Conservation (phyloP, 2,329 filamentous ascomycete species). For the Falciphora oryzae region DNA sequence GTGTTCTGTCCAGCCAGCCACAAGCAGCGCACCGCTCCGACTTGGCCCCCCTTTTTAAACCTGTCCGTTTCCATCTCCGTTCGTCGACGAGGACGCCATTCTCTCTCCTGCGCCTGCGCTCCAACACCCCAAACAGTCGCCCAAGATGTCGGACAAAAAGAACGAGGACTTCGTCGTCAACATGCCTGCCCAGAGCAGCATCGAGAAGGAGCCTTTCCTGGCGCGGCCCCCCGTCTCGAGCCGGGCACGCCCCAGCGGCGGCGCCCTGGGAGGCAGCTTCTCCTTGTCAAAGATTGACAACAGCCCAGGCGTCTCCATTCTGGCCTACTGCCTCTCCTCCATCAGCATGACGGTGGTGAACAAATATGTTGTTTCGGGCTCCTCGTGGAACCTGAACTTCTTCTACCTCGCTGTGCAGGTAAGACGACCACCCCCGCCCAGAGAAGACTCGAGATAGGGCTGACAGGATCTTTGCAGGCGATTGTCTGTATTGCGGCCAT, state of each 20-base stretch:
- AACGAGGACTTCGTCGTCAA: constrained; percentile 74
- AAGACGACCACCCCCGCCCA: constrained; percentile 29
- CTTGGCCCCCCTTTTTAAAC: constrained; percentile 14
- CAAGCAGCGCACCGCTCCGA: background rate
- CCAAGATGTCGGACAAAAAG: constrained; percentile 79
- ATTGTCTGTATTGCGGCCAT: constrained; percentile 86
- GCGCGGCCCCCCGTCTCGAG: constrained; percentile 31
- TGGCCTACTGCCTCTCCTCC: constrained; percentile 91
- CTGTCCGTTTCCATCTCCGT: background rate
- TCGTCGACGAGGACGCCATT: background rate
- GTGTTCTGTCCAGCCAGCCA: background rate
- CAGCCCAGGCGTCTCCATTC: constrained; percentile 72
- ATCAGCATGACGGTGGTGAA: constrained; percentile 99
- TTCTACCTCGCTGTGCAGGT: constrained; percentile 92
- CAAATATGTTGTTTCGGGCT: constrained; percentile 93
- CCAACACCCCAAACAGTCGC: constrained; percentile 6
- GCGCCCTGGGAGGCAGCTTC: constrained; percentile 13
- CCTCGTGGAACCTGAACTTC: constrained; percentile 92
- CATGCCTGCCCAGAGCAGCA: constrained; percentile 56
- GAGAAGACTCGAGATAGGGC: constrained; percentile 8
- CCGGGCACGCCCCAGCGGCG: constrained; percentile 23
- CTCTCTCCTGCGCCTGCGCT: background rate
- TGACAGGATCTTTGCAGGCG: constrained; percentile 49
- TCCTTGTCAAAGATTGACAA: constrained; percentile 55
- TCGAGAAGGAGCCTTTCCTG: constrained; percentile 48